phyloP scores from a whole-genome alignment of 2,329 filamentous ascomycete genomes.

The Fusarium buxicola region DNA sequence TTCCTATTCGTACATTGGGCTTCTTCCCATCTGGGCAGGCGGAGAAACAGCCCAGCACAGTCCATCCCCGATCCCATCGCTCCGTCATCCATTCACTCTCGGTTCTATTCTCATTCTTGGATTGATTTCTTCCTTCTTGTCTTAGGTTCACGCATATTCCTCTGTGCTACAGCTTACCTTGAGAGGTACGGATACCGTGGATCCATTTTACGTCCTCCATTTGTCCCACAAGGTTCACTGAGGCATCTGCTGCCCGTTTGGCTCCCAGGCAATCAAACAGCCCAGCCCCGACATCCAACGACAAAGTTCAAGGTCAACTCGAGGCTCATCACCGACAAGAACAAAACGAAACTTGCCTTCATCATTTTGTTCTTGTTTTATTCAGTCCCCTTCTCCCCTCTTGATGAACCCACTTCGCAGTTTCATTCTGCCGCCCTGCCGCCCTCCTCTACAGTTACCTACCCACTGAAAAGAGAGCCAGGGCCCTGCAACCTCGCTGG shows the following conservation, averaged over 20 bases:
- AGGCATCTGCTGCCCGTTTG: neutral
- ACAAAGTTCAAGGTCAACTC: neutral
- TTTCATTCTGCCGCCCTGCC: constrained; percentile 12
- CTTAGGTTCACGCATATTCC: neutral
- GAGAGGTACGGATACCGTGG: neutral
- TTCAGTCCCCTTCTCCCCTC: neutral
- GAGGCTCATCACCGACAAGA: neutral
- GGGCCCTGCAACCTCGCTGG: constrained; percentile 19
- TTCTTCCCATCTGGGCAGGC: constrained; percentile 22
- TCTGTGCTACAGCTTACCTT: neutral
- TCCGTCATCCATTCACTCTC: constrained; percentile 22
- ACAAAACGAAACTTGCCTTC: neutral
- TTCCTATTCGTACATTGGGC: constrained; percentile 12
- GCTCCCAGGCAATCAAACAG: neutral
- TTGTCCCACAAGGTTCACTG: too few relatives aligned
- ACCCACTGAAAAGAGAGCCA: constrained; percentile 19
- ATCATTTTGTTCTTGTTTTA: neutral
- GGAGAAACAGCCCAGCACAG: constrained; percentile 9
- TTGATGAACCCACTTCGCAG: neutral
- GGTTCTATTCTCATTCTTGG: constrained; percentile 8
- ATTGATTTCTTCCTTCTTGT: neutral
- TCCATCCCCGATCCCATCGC: constrained; percentile 10
- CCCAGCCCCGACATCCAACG: neutral
- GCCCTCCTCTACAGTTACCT: constrained; percentile 2
- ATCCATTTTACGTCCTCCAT: too few relatives aligned